Percentiles rank a stretch among this genome's conserved stretches.
phyloP scores from a whole-genome alignment of 2,329 filamentous ascomycete genomes.

The Oidium heveae region DNA sequence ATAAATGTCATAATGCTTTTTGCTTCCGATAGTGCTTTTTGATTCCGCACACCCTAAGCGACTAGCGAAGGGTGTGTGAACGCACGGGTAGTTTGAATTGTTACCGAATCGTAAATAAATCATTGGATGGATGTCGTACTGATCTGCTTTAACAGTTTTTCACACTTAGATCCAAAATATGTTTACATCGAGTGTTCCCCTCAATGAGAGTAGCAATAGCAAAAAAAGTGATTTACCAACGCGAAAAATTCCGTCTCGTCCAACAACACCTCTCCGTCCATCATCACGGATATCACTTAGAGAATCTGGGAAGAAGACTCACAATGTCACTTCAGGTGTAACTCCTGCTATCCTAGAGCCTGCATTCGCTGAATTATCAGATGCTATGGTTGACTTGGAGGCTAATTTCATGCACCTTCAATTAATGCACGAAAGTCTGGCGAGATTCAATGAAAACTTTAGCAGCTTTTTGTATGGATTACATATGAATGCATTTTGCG shows the following conservation, averaged over 20 bases:
- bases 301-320: constrained; percentile 34
- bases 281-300: constrained; percentile 70
- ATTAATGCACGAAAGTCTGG: constrained; percentile 82
- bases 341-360: constrained; percentile 70
- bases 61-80: too few relatives aligned
- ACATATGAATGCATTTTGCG: constrained; percentile 98
- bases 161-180: too few relatives aligned
- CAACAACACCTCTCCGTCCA: constrained; percentile 76
- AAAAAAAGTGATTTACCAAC: constrained; percentile 10
- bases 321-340: constrained; percentile 28
- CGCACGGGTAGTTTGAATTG: too few relatives aligned
- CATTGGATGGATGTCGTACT: too few relatives aligned
- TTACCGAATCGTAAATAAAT: too few relatives aligned
- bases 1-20: too few relatives aligned
- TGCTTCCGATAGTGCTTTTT: too few relatives aligned
- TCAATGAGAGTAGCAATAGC: constrained; percentile 6
- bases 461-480: constrained; percentile 84
- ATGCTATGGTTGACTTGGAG: constrained; percentile 86
- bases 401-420: constrained; percentile 96
- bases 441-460: constrained; percentile 87
- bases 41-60: too few relatives aligned
- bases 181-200: constrained; percentile 12
- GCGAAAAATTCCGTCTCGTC: constrained; percentile 21
- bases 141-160: too few relatives aligned
- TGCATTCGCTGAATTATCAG: constrained; percentile 75